Evolutionary conservation across 129 eudicot genomes (phyloP).

Genomic region (Scalesia atractyloides): DNA sequence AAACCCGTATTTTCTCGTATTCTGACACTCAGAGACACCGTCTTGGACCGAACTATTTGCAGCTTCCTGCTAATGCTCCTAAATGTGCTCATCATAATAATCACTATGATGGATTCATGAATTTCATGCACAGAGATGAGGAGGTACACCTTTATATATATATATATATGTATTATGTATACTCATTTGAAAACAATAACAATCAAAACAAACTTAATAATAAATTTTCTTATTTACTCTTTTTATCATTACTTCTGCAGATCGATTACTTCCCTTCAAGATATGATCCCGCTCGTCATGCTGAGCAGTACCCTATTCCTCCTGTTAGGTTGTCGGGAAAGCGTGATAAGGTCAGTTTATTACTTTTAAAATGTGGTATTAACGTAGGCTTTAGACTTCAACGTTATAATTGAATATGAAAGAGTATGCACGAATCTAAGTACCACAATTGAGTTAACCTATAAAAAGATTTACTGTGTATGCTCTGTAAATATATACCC

Average conservation of each 20-base stretch:
- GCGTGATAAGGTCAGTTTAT: conserved; percentile 60
- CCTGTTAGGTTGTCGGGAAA: conserved; percentile 51
- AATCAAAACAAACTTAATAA: not conserved
- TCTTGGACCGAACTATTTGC: conserved; percentile 75
- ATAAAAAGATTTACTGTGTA: not conserved
- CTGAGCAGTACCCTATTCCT: conserved; percentile 76
- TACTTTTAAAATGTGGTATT: not conserved
- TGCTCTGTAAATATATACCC: not conserved
- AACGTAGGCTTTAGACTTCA: not conserved
- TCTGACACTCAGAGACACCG: conserved; percentile 83
- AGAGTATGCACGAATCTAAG: not conserved
- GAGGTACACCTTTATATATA: conserved; percentile 43
- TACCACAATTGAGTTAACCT: not conserved
- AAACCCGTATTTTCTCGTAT: conserved; percentile 67
- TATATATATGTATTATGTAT: not conserved
- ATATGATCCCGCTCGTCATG: conserved; percentile 67
- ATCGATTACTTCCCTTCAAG: conserved; percentile 75
- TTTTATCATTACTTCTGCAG: conserved; percentile 28
- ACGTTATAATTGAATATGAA: not conserved
- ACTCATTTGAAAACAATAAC: not conserved
- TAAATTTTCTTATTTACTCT: not conserved
- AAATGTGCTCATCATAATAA: conserved; percentile 76
- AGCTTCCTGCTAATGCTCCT: conserved; percentile 83
- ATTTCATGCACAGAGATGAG: conserved; percentile 71
- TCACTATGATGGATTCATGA: conserved; percentile 80